Evolutionary conservation across 2,329 filamentous ascomycete species (phyloP).

Genomic region (Monilinia aucupariae): DNA sequence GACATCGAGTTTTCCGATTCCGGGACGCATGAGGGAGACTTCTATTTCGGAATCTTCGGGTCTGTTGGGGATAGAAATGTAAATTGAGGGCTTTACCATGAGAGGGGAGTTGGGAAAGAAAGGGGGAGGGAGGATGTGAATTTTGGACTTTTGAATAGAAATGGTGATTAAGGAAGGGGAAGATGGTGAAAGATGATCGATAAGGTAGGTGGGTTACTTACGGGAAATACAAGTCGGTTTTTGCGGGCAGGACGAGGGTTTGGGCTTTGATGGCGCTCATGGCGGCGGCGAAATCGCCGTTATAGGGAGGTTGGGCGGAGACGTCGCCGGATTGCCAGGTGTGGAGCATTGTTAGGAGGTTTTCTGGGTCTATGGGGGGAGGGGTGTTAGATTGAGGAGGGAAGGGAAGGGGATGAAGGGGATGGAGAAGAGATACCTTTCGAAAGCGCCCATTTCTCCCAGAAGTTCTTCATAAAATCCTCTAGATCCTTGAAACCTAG

Average conservation of each 20-base stretch:
- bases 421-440: conserved; percentile 44
- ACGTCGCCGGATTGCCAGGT: conserved; percentile 75
- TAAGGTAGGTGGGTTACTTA: conserved; percentile 42
- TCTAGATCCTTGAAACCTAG: conserved; percentile 65
- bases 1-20: conserved; percentile 48
- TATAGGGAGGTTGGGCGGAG: conserved; percentile 62
- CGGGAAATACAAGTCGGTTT: conserved; percentile 78
- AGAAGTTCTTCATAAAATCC: conserved; percentile 69
- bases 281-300: conserved; percentile 59
- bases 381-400: neutral
- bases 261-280: conserved; percentile 68
- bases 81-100: too few species aligned
- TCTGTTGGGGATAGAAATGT: conserved; percentile 35
- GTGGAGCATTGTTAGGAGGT: conserved; percentile 67
- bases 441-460: conserved; percentile 67
- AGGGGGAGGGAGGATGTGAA: neutral
- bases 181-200: neutral
- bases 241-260: conserved; percentile 62
- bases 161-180: too few species aligned
- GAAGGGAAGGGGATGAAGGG: neutral
- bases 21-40: conserved; percentile 55
- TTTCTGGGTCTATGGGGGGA: conserved; percentile 55
- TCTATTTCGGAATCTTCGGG: conserved; percentile 75
- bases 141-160: too few species aligned
- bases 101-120: too few species aligned